Conservation (phyloP, 2,329 filamentous ascomycete genomes). For the Trichoderma asperellum region DNA sequence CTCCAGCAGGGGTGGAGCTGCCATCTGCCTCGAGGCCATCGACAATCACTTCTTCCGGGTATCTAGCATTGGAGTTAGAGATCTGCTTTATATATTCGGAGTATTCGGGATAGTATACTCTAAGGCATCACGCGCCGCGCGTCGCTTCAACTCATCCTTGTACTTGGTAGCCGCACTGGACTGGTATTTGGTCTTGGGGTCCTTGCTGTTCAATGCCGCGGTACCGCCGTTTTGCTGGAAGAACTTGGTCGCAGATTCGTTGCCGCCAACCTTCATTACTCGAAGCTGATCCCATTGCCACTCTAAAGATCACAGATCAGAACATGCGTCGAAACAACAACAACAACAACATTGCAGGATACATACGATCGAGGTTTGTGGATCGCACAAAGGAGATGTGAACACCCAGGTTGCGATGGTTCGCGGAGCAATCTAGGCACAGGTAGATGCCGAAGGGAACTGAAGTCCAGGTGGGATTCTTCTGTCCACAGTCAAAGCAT, state of each 20-base stretch:
- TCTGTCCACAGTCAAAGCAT: conserved; percentile 97
- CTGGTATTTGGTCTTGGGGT: conserved; percentile 95
- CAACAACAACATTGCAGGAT: conserved; percentile 4
- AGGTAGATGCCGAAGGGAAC: conserved; percentile 97
- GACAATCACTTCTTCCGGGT: conserved; percentile 82
- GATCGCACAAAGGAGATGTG: conserved; percentile 99
- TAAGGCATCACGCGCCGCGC: conserved; percentile 79
- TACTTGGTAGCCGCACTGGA: conserved; percentile 94
- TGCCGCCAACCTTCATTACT: conserved; percentile 97
- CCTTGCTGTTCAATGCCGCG: conserved; percentile 92
- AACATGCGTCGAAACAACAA: conserved; percentile 26
- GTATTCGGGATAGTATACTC: conserved; percentile 63
- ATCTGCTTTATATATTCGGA: background rate
- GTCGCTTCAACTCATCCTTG: conserved; percentile 91
- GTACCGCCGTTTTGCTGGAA: conserved; percentile 96
- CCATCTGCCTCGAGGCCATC: conserved; percentile 71
- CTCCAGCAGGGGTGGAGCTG: conserved; percentile 76
- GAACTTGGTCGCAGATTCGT: conserved; percentile 97
- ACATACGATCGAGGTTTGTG: conserved; percentile 95
- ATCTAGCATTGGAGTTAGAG: conserved; percentile 55
- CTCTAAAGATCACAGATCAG: conserved; percentile 53
- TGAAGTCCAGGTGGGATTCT: conserved; percentile 98
- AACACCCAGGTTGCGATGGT: conserved; percentile 96
- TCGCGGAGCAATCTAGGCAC: conserved; percentile 95
- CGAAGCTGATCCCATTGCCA: conserved; percentile 99